phyloP scores from a whole-genome alignment of 2,329 filamentous ascomycete species.

The Beauveria rudraprayagi region DNA sequence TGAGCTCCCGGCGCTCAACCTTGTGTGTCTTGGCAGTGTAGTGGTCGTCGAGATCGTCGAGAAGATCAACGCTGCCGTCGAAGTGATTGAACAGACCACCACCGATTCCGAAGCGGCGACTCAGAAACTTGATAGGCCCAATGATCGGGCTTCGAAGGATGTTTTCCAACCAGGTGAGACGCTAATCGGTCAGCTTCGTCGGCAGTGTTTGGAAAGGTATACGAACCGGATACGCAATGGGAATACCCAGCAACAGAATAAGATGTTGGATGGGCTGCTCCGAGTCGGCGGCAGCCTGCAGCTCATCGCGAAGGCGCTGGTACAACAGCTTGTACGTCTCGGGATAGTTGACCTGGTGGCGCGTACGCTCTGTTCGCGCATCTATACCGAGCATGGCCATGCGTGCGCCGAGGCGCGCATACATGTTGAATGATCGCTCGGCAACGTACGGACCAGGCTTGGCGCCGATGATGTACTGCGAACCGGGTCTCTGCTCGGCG shows the following conservation, averaged over 20 bases:
- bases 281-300: constrained; percentile 55
- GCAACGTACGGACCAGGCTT: constrained; percentile 82
- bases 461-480: constrained; percentile 71
- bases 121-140: constrained; percentile 79
- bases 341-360: constrained; percentile 90
- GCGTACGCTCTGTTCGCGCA: constrained; percentile 86
- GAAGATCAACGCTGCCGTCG: constrained; percentile 83
- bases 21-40: constrained; percentile 93
- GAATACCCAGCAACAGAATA: constrained; percentile 79
- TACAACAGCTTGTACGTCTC: constrained; percentile 85
- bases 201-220: neutral
- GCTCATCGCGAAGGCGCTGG: constrained; percentile 63
- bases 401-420: constrained; percentile 71
- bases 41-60: constrained; percentile 92
- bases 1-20: constrained; percentile 68
- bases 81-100: constrained; percentile 89
- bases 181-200: constrained; percentile 31
- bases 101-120: constrained; percentile 79
- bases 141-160: constrained; percentile 81
- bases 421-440: constrained; percentile 79
- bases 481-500: constrained; percentile 43
- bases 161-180: constrained; percentile 94
- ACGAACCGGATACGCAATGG: constrained; percentile 70
- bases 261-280: constrained; percentile 81
- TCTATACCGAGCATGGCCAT: constrained; percentile 85